Evolutionary conservation across 164 flowering plant genomes (phyloP).

Genomic region (Aristolochia fimbriata): DNA sequence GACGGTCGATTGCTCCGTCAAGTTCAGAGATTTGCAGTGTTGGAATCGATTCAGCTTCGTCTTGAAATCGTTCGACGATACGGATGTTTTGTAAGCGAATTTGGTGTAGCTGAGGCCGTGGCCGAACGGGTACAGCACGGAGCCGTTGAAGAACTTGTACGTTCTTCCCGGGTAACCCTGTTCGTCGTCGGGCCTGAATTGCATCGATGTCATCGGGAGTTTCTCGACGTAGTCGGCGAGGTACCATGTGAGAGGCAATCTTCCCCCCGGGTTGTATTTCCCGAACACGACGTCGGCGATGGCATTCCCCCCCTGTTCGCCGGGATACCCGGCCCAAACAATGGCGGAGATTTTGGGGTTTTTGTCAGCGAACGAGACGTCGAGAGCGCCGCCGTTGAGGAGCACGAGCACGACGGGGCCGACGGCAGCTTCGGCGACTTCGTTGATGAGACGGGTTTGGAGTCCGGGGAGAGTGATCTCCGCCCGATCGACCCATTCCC

Average conservation of each 20-base stretch:
- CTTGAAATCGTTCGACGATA: neutral
- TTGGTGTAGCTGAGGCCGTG: constrained; percentile 31
- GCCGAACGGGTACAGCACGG: constrained; percentile 23
- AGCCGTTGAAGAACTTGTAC: constrained; percentile 35
- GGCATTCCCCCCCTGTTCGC: constrained; percentile 68
- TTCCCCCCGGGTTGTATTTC: constrained; percentile 36
- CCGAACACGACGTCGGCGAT: constrained; percentile 57
- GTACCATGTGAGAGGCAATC: constrained; percentile 39
- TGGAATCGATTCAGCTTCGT: neutral
- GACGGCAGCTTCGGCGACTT: constrained; percentile 46
- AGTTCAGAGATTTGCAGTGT: neutral
- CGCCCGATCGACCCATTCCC: constrained; percentile 39
- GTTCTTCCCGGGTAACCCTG: constrained; percentile 35
- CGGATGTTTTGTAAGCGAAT: constrained; percentile 6
- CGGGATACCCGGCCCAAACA: constrained; percentile 80
- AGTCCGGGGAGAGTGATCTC: constrained; percentile 57
- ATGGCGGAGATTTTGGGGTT: constrained; percentile 52
- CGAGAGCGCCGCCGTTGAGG: constrained; percentile 60
- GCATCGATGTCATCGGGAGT: constrained; percentile 39
- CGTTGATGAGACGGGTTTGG: constrained; percentile 52
- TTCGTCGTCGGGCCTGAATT: constrained; percentile 14
- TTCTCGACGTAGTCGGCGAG: constrained; percentile 7
- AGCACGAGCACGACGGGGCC: constrained; percentile 56
- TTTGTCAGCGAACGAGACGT: constrained; percentile 59
- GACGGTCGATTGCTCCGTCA: neutral